phyloP scores from a whole-genome alignment of 108 stramenopile species.

The Skeletonema potamos region DNA sequence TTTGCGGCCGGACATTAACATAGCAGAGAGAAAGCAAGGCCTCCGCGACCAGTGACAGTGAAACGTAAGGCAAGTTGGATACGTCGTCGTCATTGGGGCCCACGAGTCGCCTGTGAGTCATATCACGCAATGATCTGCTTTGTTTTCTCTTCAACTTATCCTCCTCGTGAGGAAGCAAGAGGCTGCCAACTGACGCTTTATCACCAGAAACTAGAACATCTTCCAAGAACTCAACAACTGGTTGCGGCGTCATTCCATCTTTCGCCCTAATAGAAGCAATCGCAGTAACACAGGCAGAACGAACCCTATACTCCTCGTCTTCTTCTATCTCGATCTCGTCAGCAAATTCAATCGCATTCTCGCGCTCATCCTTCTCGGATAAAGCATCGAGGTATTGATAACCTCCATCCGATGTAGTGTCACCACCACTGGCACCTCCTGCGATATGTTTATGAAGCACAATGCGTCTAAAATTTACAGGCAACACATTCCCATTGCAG shows the following conservation, averaged over 20 bases:
- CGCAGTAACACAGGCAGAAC: conserved; percentile 76
- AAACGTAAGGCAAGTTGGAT: conserved; percentile 59
- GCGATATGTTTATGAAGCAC: conserved; percentile 72
- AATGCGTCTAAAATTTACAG: conserved; percentile 73
- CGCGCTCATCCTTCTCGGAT: conserved; percentile 61
- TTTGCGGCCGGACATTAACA: conserved; percentile 68
- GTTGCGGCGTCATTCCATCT: conserved; percentile 77
- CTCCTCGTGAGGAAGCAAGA: conserved; percentile 73
- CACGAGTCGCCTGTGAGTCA: conserved; percentile 35
- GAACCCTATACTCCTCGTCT: conserved; percentile 85
- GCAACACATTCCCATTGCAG: conserved; percentile 65
- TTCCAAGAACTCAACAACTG: conserved; percentile 67
- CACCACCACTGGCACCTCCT: conserved; percentile 49
- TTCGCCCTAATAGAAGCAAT: conserved; percentile 81
- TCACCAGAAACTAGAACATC: conserved; percentile 72
- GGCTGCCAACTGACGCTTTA: conserved; percentile 59
- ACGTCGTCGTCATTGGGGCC: conserved; percentile 51
- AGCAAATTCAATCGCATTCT: conserved; percentile 63
- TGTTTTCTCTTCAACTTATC: conserved; percentile 49
- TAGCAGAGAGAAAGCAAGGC: conserved; percentile 76
- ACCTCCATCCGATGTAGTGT: conserved; percentile 49
- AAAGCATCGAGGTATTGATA: conserved; percentile 78
- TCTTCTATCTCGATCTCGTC: conserved; percentile 85
- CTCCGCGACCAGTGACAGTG: conserved; percentile 76
- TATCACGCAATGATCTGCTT: conserved; percentile 41